Percentiles rank a stretch among this genome's conserved stretches.
phyloP scores from a whole-genome alignment of 345 rosid genomes.

The Euphorbia lathyris region DNA sequence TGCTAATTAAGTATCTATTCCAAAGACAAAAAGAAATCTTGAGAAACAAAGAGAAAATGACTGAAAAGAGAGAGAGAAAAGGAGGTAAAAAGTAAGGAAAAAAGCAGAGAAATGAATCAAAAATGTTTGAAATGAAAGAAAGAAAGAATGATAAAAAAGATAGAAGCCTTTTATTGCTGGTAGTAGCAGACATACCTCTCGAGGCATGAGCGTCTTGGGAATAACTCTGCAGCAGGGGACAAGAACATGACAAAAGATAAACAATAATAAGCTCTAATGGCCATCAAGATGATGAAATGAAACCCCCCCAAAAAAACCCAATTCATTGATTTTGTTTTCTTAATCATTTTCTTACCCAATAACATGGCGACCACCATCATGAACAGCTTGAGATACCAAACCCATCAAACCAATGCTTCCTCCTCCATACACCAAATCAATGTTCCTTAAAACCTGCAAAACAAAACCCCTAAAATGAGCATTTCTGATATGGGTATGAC shows the following conservation, averaged over 20 bases:
- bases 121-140: constrained; percentile 15
- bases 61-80: background rate
- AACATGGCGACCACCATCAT: constrained; percentile 99
- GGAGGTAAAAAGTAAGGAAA: constrained; percentile 14
- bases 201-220: constrained; percentile 99
- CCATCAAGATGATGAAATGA: constrained; percentile 25
- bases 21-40: constrained; percentile 7
- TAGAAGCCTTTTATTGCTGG: constrained; percentile 36
- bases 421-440: constrained; percentile 99
- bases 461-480: constrained; percentile 11
- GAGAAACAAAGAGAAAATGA: constrained; percentile 15
- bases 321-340: constrained; percentile 30
- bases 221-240: constrained; percentile 87
- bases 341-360: constrained; percentile 62
- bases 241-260: constrained; percentile 71
- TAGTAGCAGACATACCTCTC: constrained; percentile 83
- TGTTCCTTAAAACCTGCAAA: constrained; percentile 85
- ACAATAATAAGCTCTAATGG: constrained; percentile 37
- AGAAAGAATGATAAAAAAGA: constrained; percentile 26
- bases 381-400: constrained; percentile 97
- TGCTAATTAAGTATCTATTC: background rate
- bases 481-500: constrained; percentile 8
- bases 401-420: constrained; percentile 99
- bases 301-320: constrained; percentile 13
- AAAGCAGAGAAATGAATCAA: constrained; percentile 17